Evolutionary conservation across 768 basidiomycete species (phyloP).

Genomic region (Boletus huronensis): DNA sequence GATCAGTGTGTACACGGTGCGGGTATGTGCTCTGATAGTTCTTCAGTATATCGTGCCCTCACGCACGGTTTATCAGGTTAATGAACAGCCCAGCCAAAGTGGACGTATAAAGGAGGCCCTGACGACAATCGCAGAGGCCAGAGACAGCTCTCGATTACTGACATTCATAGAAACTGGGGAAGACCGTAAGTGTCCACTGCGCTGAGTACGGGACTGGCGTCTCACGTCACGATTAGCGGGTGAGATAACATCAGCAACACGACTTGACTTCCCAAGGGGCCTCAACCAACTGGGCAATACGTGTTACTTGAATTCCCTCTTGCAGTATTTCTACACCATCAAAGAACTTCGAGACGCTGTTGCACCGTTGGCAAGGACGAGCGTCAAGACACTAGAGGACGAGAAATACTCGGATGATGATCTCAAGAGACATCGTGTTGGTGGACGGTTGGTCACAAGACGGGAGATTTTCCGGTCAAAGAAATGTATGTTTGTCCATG

Average conservation of each 20-base stretch:
- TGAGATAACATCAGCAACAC: constrained; percentile 49
- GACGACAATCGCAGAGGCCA: constrained; percentile 65
- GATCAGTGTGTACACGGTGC: constrained; percentile 64
- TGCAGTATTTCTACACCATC: constrained; percentile 94
- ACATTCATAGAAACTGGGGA: constrained; percentile 61
- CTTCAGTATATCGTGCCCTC: constrained; percentile 1
- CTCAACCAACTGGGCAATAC: constrained; percentile 88
- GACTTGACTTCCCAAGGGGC: constrained; percentile 75
- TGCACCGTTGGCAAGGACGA: constrained; percentile 51
- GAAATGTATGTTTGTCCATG: constrained; percentile 56
- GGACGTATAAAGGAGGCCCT: constrained; percentile 75
- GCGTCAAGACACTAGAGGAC: constrained; percentile 55
- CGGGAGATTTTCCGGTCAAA: constrained; percentile 80
- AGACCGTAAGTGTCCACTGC: constrained; percentile 61
- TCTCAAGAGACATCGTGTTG: constrained; percentile 79
- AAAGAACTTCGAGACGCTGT: constrained; percentile 81
- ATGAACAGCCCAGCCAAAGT: constrained; percentile 63
- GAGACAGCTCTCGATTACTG: constrained; percentile 69
- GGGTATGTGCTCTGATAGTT: constrained; percentile 43
- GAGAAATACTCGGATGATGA: constrained; percentile 79
- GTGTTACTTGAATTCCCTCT: constrained; percentile 77
- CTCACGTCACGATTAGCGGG: constrained; percentile 48
- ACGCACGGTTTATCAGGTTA: constrained; percentile 44
- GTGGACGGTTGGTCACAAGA: constrained; percentile 77
- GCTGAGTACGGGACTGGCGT: neutral